Percentiles rank a stretch among this genome's conserved stretches.
Conservation (phyloP, 352 stramenopile species). For the Pythium rishiriense region DNA sequence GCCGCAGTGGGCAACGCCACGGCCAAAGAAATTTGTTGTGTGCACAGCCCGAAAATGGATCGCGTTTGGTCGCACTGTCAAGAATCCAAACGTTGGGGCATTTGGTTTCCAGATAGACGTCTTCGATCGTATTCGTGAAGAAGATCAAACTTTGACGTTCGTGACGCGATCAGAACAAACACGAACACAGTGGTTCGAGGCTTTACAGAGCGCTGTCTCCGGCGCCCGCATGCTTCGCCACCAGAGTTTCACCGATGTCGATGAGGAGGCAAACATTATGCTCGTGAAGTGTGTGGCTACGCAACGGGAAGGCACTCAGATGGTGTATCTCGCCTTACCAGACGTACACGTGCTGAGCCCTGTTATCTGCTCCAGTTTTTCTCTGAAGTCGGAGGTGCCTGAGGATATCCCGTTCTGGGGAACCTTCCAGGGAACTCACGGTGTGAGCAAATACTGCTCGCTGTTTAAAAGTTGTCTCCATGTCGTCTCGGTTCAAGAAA, state of each 20-base stretch:
- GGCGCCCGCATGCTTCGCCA: slow-evolving; percentile 41
- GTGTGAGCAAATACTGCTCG: slow-evolving; percentile 70
- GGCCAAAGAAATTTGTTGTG: slow-evolving; percentile 65
- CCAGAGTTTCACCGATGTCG: slow-evolving; percentile 58
- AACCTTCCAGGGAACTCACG: slow-evolving; percentile 61
- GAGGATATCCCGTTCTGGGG: slow-evolving; percentile 84
- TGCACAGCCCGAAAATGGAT: slow-evolving; percentile 81
- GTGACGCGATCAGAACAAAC: slow-evolving; percentile 60
- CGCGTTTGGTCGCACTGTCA: slow-evolving; percentile 66
- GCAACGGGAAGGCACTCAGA: slow-evolving; percentile 35
- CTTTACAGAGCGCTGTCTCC: slow-evolving; percentile 50
- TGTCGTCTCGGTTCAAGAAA: slow-evolving; percentile 60
- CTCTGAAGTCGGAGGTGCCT: slow-evolving; percentile 73
- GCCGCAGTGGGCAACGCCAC: slow-evolving; percentile 49
- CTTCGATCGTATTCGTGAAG: slow-evolving; percentile 70
- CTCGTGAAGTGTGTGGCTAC: slow-evolving; percentile 67
- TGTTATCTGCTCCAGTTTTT: slow-evolving; percentile 63
- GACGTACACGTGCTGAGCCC: slow-evolving; percentile 62
- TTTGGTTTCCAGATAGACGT: slow-evolving; percentile 83
- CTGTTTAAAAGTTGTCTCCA: slow-evolving; percentile 64
- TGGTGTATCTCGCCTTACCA: slow-evolving; percentile 54
- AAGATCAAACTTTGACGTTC: slow-evolving; percentile 76
- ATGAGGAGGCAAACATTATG: slow-evolving; percentile 61
- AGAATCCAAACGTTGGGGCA: slow-evolving; percentile 58
- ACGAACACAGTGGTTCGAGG: slow-evolving; percentile 61